A percentile compares a stretch with the other conserved stretches of the same genome.
These are phyloP conservation scores for Zygosaccharomyces pseudorouxii DNA, from an alignment of 805 yeast species.

Conservation along the genomic window DNA sequence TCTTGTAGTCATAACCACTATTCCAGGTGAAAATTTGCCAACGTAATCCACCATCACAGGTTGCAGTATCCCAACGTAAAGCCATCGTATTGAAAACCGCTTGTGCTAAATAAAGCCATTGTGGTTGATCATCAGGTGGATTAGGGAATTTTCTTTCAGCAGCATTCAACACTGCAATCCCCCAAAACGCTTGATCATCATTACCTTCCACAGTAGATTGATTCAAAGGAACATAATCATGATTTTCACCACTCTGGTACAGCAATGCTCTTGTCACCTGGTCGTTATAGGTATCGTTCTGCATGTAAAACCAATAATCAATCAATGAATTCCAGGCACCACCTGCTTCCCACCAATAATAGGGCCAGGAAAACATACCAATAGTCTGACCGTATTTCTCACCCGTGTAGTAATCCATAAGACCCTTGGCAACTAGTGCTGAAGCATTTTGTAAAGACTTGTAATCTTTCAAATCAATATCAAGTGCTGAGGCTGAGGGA, in stretches of 20 bases:
- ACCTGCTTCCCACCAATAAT: conserved; percentile 99
- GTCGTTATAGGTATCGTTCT: conserved; percentile 62
- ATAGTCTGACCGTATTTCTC: conserved; percentile 63
- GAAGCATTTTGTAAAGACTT: conserved; percentile 45
- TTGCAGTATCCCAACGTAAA: conserved; percentile 70
- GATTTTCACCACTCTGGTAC: conserved; percentile 67
- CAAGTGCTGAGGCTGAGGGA: conserved; percentile 17
- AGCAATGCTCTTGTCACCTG: conserved; percentile 56
- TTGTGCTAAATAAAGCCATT: conserved; percentile 81
- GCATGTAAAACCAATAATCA: conserved; percentile 69
- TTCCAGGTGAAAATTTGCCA: conserved; percentile 98
- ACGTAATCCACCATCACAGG: conserved; percentile 84
- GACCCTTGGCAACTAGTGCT: conserved; percentile 58
- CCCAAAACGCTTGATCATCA: conserved; percentile 98
- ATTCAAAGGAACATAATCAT: conserved; percentile 80
- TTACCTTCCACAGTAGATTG: conserved; percentile 93
- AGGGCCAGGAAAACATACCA: conserved; percentile 85
- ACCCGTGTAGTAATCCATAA: conserved; percentile 80
- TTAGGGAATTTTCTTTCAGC: conserved; percentile 82
- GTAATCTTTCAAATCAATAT: conserved; percentile 30
- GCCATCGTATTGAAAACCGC: conserved; percentile 91
- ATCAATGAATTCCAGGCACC: conserved; percentile 88
- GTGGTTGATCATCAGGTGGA: conserved; percentile 53
- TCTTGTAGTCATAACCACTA: conserved; percentile 89
- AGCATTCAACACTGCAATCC: conserved; percentile 85